phyloP scores from a whole-genome alignment of 257 asterid genomes.

The Plantago major region DNA sequence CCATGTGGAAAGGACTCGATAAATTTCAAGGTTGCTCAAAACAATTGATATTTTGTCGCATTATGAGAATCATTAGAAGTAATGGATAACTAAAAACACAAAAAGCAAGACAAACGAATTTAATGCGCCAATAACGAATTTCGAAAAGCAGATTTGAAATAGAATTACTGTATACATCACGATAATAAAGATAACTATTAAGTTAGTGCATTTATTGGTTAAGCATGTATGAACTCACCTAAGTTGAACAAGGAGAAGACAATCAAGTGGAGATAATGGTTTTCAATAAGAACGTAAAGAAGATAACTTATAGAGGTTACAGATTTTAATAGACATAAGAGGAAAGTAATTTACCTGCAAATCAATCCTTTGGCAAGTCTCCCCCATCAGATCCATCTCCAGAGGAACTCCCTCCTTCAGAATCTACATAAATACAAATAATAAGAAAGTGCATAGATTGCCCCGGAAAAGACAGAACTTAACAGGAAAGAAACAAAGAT shows the following conservation, averaged over 20 bases:
- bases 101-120: neutral
- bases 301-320: slow-evolving; percentile 12
- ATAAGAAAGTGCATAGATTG: slow-evolving; percentile 7
- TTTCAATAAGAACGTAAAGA: slow-evolving; percentile 13
- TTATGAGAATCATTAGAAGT: no score
- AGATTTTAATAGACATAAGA: slow-evolving; percentile 8
- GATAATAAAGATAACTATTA: no score
- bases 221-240: no score
- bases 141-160: neutral
- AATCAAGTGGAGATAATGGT: neutral
- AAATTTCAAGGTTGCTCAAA: no score
- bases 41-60: no score
- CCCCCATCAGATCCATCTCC: slow-evolving; percentile 61
- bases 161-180: no score
- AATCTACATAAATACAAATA: slow-evolving; percentile 40
- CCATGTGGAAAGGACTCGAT: no score
- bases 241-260: neutral
- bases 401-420: slow-evolving; percentile 67
- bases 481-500: neutral
- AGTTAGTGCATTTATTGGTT: no score
- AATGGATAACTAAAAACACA: no score
- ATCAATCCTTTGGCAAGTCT: slow-evolving; percentile 38
- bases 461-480: slow-evolving; percentile 6
- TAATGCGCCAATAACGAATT: neutral
- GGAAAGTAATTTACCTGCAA: slow-evolving; percentile 32